A percentile compares a stretch with the other conserved stretches of the same genome.
Evolutionary conservation across 2,329 filamentous ascomycete genomes (phyloP).

Genomic region (Thelonectria olida): DNA sequence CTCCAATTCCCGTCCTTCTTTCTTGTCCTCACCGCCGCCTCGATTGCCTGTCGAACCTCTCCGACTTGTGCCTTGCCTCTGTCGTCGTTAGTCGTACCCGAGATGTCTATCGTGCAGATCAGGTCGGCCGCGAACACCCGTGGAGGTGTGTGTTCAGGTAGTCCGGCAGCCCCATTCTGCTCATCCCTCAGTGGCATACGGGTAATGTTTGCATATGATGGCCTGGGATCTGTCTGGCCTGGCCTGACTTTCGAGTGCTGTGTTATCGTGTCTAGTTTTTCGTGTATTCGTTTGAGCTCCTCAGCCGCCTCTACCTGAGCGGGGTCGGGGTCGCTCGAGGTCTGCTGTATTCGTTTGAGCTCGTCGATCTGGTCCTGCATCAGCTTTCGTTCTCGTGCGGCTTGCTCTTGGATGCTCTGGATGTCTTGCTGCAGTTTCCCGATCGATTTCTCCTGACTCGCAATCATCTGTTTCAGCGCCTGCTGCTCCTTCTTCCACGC

Average conservation of each 20-base stretch:
- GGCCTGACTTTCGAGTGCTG: neutral
- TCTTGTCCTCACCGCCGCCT: neutral
- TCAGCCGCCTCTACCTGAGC: neutral
- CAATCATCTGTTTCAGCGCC: neutral
- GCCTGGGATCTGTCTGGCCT: neutral
- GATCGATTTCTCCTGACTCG: neutral
- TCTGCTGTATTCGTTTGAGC: neutral
- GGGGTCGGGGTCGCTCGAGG: no score
- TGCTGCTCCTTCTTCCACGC: neutral
- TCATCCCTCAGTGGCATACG: neutral
- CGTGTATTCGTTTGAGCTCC: neutral
- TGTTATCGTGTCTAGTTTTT: neutral
- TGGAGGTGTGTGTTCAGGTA: neutral
- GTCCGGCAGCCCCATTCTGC: neutral
- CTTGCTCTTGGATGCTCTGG: neutral
- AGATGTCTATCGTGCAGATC: neutral
- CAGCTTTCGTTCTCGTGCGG: neutral
- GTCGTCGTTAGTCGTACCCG: neutral
- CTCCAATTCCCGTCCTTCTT: neutral
- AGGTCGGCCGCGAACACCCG: neutral
- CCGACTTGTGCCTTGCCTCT: neutral
- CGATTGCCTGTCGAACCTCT: neutral
- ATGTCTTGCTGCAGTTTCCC: neutral
- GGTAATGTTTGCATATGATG: neutral
- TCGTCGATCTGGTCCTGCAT: neutral